Conservation (phyloP, 2,329 filamentous ascomycete species). For the Penicillium sp. region DNA sequence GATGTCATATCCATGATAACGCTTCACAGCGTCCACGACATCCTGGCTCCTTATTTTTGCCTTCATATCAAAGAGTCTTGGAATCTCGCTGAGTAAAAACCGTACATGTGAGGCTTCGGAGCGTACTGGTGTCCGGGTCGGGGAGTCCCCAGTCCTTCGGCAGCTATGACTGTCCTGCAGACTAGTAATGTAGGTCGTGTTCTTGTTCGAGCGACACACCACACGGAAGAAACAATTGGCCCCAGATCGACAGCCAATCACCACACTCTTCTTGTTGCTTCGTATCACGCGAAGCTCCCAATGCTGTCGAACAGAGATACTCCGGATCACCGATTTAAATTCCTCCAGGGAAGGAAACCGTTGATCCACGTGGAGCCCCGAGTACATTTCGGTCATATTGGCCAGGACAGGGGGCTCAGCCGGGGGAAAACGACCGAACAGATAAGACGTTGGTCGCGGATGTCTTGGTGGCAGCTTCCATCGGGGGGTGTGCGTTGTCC, state of each 20-base stretch:
- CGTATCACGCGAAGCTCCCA: slow-evolving; percentile 43
- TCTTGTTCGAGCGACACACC: slow-evolving; percentile 43
- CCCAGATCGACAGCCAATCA: slow-evolving; percentile 42
- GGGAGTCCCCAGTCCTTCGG: slow-evolving; percentile 29
- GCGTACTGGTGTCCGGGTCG: slow-evolving; percentile 36
- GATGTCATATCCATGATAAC: slow-evolving; percentile 44
- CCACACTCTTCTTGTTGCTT: slow-evolving; percentile 44
- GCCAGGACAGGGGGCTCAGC: slow-evolving; percentile 12
- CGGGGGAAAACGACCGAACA: slow-evolving; percentile 15
- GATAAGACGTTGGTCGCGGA: slow-evolving; percentile 15
- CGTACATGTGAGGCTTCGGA: slow-evolving; percentile 43
- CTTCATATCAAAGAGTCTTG: slow-evolving; percentile 42
- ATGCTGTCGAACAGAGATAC: slow-evolving; percentile 42
- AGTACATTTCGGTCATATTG: slow-evolving; percentile 41
- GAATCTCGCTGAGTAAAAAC: slow-evolving; percentile 41
- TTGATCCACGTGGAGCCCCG: slow-evolving; percentile 42
- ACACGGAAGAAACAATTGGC: slow-evolving; percentile 42
- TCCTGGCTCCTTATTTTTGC: slow-evolving; percentile 38
- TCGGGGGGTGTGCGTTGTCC: slow-evolving; percentile 22
- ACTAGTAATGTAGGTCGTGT: slow-evolving; percentile 42
- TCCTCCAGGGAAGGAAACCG: slow-evolving; percentile 40
- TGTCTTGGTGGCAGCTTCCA: slow-evolving; percentile 24
- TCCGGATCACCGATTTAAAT: slow-evolving; percentile 40
- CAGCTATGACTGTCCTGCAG: slow-evolving; percentile 42
- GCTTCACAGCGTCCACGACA: slow-evolving; percentile 42